These are phyloP conservation scores for Termitomyces sp. DNA, from an alignment of 768 basidiomycete species.

Conservation along the genomic window DNA sequence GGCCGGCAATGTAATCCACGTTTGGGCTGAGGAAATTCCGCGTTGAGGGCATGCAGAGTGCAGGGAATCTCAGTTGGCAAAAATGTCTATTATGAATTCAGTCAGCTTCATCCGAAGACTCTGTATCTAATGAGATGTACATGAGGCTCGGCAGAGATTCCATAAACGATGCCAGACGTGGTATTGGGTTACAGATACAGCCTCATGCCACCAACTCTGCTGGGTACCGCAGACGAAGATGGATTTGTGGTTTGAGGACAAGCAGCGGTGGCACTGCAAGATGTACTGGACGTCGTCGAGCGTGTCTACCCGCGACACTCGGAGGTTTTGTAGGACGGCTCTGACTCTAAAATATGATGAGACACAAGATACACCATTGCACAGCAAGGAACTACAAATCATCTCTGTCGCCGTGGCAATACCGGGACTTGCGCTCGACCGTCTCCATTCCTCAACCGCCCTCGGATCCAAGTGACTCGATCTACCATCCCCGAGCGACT, in stretches of 20 bases:
- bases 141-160: conserved; percentile 16
- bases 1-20: not conserved
- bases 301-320: not conserved
- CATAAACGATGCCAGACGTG: conserved; percentile 11
- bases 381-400: too few species aligned
- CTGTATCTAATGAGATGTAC: conserved; percentile 7
- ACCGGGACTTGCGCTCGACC: too few species aligned
- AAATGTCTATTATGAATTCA: conserved; percentile 13
- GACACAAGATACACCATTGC: not conserved
- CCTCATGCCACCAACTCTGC: not conserved
- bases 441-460: conserved; percentile 13
- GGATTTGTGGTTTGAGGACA: not conserved
- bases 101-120: not conserved
- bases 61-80: conserved; percentile 13
- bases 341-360: not conserved
- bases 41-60: too few species aligned
- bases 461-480: conserved; percentile 11
- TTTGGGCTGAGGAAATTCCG: too few species aligned
- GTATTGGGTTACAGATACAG: not conserved
- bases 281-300: conserved; percentile 12
- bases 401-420: too few species aligned
- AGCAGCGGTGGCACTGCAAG: conserved; percentile 18
- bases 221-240: not conserved
- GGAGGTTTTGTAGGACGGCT: not conserved
- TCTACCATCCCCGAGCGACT: not conserved